Evolutionary conservation across 179 eudicot species (phyloP).

Genomic region (Heliamphora pulchella): DNA sequence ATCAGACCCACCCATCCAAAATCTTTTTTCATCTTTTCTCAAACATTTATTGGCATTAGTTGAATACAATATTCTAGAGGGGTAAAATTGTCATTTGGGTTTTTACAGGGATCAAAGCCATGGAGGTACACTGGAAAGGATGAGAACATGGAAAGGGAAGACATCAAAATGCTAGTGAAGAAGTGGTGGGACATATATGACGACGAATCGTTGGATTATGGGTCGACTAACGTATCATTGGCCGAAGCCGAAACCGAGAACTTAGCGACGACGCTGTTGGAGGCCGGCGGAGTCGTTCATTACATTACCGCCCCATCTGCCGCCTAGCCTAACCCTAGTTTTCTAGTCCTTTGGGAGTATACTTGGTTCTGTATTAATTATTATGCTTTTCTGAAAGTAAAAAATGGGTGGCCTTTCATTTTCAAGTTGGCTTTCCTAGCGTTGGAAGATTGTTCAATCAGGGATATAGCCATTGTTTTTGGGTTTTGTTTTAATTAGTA

Average conservation of each 20-base stretch:
- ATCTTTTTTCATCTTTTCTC: background rate
- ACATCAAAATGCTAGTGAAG: constrained; percentile 46
- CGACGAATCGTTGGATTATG: constrained; percentile 40
- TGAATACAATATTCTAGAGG: background rate
- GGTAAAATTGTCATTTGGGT: background rate
- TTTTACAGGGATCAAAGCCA: constrained; percentile 48
- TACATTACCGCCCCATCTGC: constrained; percentile 18
- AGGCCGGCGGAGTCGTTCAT: constrained; percentile 18
- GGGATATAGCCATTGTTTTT: background rate
- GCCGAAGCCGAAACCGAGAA: constrained; percentile 6
- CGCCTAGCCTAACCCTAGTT: background rate
- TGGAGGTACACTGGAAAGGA: constrained; percentile 59
- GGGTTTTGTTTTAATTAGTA: background rate
- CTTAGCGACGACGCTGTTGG: constrained; percentile 17
- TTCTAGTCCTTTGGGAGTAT: background rate
- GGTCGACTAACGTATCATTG: background rate
- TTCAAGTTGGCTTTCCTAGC: background rate
- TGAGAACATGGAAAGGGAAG: constrained; percentile 61
- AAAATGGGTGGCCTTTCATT: background rate
- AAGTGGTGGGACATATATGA: constrained; percentile 51
- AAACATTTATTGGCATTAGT: background rate
- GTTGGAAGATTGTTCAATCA: background rate
- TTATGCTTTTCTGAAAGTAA: background rate
- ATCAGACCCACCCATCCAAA: too few species aligned
- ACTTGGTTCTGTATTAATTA: background rate